A percentile compares a stretch with the other conserved stretches of the same genome.
phyloP scores from a whole-genome alignment of 2,329 filamentous ascomycete genomes.

The Diplodia corticola region DNA sequence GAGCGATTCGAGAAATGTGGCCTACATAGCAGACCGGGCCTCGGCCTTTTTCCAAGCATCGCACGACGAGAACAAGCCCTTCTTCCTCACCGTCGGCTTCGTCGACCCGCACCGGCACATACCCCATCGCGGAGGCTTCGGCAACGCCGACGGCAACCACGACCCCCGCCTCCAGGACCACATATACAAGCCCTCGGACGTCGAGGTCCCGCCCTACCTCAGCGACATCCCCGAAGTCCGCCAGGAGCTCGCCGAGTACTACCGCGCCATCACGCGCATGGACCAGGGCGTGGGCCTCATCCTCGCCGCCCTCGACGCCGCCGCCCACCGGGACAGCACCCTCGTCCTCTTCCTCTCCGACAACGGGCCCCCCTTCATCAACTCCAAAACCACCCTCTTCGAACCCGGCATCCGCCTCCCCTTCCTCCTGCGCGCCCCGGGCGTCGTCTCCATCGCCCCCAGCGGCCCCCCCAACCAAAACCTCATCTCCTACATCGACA shows the following conservation, averaged over 20 bases:
- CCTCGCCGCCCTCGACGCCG: conserved; percentile 37
- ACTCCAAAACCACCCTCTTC: conserved; percentile 54
- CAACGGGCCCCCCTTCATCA: conserved; percentile 53
- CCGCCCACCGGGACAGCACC: conserved; percentile 40
- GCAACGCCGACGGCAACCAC: conserved; percentile 42
- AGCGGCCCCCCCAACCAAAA: no score
- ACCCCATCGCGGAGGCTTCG: conserved; percentile 43
- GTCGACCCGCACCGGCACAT: conserved; percentile 50
- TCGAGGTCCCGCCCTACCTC: conserved; percentile 47
- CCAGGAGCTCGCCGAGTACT: conserved; percentile 46
- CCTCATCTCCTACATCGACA: conserved; percentile 49
- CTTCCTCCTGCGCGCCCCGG: conserved; percentile 45
- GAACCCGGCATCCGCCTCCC: conserved; percentile 51
- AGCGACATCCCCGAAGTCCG: conserved; percentile 45
- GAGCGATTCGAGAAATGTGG: conserved; percentile 49
- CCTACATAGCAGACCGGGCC: conserved; percentile 42
- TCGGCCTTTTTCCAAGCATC: conserved; percentile 42
- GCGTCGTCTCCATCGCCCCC: no score
- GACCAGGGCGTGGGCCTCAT: conserved; percentile 48
- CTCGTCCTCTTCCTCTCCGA: conserved; percentile 52
- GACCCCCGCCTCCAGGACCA: conserved; percentile 24
- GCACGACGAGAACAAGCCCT: conserved; percentile 37
- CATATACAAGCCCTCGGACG: conserved; percentile 35
- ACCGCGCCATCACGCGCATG: conserved; percentile 42
- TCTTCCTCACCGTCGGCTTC: conserved; percentile 51